These are phyloP conservation scores for Chaetoscypha palmicola DNA, from an alignment of 2,329 filamentous ascomycete species.

Conservation along the genomic window DNA sequence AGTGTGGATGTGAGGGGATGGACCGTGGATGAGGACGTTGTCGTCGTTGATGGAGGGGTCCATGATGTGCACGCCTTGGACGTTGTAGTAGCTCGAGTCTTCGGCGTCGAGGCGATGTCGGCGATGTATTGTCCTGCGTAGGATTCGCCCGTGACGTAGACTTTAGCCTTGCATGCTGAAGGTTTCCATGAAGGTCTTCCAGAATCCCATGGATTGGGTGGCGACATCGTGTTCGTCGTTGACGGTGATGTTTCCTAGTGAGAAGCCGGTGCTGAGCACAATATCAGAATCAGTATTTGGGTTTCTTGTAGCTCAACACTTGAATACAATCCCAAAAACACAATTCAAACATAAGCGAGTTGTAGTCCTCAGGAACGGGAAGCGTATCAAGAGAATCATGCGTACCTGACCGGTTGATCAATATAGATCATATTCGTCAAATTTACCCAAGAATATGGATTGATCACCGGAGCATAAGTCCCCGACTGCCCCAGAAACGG, in stretches of 20 bases:
- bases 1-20: not conserved
- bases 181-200: constrained; percentile 54
- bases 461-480: constrained; percentile 17
- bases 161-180: constrained; percentile 49
- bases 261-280: constrained; percentile 45
- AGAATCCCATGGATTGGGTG: constrained; percentile 52
- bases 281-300: too few species aligned
- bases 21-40: constrained; percentile 11
- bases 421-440: constrained; percentile 27
- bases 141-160: constrained; percentile 60
- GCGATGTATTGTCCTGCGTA: constrained; percentile 44
- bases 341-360: too few species aligned
- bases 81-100: constrained; percentile 50
- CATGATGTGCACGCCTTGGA: constrained; percentile 54
- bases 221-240: constrained; percentile 46
- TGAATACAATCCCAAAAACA: too few species aligned
- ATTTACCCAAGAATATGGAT: constrained; percentile 27
- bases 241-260: constrained; percentile 45
- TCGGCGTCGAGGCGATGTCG: constrained; percentile 43
- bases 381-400: too few species aligned
- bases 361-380: too few species aligned
- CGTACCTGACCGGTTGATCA: constrained; percentile 29
- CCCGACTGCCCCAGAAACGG: constrained; percentile 27
- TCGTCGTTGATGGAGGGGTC: constrained; percentile 46
- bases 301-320: too few species aligned